These are phyloP conservation scores for Rosa lucieae DNA, from an alignment of 306 rosid species.

Conservation along the genomic window DNA sequence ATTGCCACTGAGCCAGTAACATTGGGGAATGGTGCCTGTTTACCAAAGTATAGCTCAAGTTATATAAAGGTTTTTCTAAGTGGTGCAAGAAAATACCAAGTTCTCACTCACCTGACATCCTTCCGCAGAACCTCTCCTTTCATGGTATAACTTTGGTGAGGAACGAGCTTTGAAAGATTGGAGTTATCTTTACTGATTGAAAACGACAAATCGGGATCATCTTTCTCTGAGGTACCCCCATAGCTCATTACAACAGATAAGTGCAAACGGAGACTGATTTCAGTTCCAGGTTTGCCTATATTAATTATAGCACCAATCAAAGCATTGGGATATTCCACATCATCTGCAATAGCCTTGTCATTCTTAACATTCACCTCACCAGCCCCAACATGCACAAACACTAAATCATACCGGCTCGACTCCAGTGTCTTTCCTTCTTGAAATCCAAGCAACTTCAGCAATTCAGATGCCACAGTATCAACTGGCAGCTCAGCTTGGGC, in stretches of 20 bases:
- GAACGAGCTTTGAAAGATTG: slow-evolving; percentile 52
- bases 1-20: slow-evolving; percentile 83
- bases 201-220: slow-evolving; percentile 50
- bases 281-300: slow-evolving; percentile 57
- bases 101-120: slow-evolving; percentile 65
- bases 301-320: slow-evolving; percentile 63
- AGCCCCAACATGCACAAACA: slow-evolving; percentile 74
- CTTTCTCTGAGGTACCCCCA: slow-evolving; percentile 52
- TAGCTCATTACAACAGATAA: slow-evolving; percentile 76
- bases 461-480: slow-evolving; percentile 40
- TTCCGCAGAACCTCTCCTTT: slow-evolving; percentile 67
- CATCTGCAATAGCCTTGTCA: slow-evolving; percentile 36
- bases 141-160: slow-evolving; percentile 82
- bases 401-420: slow-evolving; percentile 58
- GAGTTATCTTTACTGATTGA: slow-evolving; percentile 32
- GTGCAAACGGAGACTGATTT: slow-evolving; percentile 68
- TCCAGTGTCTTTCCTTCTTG: slow-evolving; percentile 61
- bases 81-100: slow-evolving; percentile 18
- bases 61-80: slow-evolving; percentile 14
- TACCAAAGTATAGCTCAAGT: slow-evolving; percentile 30
- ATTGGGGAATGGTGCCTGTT: slow-evolving; percentile 78
- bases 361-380: slow-evolving; percentile 45
- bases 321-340: slow-evolving; percentile 55
- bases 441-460: slow-evolving; percentile 79
- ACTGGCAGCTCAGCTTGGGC: slow-evolving; percentile 23